phyloP scores from a whole-genome alignment of 2,329 filamentous ascomycete genomes.

The Fusarium transvaalense region DNA sequence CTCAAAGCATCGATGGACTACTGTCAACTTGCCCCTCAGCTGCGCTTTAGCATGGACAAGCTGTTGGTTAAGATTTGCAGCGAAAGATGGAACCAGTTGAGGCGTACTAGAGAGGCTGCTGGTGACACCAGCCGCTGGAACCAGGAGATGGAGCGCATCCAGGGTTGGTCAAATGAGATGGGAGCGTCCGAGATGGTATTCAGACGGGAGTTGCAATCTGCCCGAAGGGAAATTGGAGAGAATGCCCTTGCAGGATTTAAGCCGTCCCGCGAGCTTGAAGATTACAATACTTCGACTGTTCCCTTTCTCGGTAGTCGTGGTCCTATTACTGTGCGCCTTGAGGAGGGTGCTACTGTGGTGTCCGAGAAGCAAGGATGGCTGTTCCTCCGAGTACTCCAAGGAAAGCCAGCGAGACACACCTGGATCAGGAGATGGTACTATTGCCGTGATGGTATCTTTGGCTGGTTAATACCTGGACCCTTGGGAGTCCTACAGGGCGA shows the following conservation, averaged over 20 bases:
- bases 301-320: constrained; percentile 82
- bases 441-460: constrained; percentile 94
- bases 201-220: constrained; percentile 81
- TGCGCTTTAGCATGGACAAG: constrained; percentile 86
- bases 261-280: constrained; percentile 91
- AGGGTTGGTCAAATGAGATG: constrained; percentile 95
- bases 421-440: constrained; percentile 98
- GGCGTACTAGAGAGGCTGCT: constrained; percentile 74
- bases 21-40: constrained; percentile 86
- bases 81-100: constrained; percentile 91
- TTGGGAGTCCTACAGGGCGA: constrained; percentile 95
- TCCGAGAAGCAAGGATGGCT: constrained; percentile 96
- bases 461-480: constrained; percentile 86
- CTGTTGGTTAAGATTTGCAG: constrained; percentile 85
- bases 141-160: constrained; percentile 88
- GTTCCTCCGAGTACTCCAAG: constrained; percentile 82
- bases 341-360: constrained; percentile 63
- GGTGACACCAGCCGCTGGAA: constrained; percentile 75
- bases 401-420: constrained; percentile 88
- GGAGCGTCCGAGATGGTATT: constrained; percentile 88
- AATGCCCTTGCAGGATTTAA: constrained; percentile 76
- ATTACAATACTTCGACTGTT: constrained; percentile 91
- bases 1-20: constrained; percentile 94
- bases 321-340: constrained; percentile 72
- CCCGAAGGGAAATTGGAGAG: constrained; percentile 86